Evolutionary conservation across 495 filamentous ascomycete species (phyloP), one percentile per base, ranked within the genome.

Genomic region (Glonium stellatum): DNA sequence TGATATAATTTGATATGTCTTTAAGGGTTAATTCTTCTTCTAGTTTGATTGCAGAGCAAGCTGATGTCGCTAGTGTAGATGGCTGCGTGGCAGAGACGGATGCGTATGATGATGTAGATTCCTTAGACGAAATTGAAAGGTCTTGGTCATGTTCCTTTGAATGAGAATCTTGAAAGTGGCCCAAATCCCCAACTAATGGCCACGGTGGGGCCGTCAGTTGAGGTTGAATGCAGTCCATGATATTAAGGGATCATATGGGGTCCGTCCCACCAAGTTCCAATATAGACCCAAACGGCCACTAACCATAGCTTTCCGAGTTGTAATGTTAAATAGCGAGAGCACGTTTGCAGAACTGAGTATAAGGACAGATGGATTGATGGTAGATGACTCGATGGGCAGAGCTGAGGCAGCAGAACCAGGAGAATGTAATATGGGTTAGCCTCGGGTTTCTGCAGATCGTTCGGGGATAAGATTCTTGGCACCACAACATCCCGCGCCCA

Each of bases 1-100:
- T 25, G 37, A 67, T 61, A 48, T 63, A 63, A 4, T 54, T 19
- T 10, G 47, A 19, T 31, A 59, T 37, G 37, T 59, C 18, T 15
- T 12, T 15, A 11, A 21, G 21, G 4, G 3, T 11, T 23, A 21
- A 50, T 11, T 18, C 47, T 18, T 50, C 47, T 21, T 50, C 15
- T 15, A 15, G 13, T 31, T 8, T 22, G 48, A 15, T 23, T 51
- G 21, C 6, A 18, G 25, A 23, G 48, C 48, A 23, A 15, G 25
- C 5, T 15, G 48, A 51, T 25, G 23, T 15, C 19, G 48, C 21
- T 0, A 22, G 25, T 12, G 48, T 25, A 1, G 25, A 23, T 8
- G 48, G 48, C 12, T 18, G 13, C 12, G 18, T 44, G 4, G 12
- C 39, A 44, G 18, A 44, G 39, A 11, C 18, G 13, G 39, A 44